Evolutionary conservation across 2,329 filamentous ascomycete species (phyloP).

Genomic region (Apiospora saccharicola): DNA sequence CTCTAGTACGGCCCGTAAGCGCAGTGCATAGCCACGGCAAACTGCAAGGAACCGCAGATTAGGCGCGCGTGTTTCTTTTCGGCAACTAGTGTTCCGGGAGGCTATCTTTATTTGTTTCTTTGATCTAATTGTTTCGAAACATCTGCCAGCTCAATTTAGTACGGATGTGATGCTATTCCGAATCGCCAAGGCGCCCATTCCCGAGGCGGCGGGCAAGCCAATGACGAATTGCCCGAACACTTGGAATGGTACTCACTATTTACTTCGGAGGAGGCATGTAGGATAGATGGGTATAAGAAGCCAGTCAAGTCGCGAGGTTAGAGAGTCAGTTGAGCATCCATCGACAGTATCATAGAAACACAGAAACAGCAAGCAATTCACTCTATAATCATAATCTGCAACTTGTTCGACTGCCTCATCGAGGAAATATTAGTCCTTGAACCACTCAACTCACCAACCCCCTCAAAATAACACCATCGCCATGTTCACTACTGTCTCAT

Average conservation of each 20-base stretch:
- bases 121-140: slow-evolving; percentile 15
- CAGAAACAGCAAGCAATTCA: neutral
- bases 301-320: neutral
- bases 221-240: neutral
- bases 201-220: neutral
- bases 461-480: neutral
- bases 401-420: neutral
- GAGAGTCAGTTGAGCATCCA: neutral
- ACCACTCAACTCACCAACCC: no score
- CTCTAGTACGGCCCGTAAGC: neutral
- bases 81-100: neutral
- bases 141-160: slow-evolving; percentile 8
- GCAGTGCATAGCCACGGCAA: slow-evolving; percentile 15
- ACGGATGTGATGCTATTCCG: slow-evolving; percentile 17
- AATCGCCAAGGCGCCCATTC: neutral
- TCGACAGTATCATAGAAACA: neutral
- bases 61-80: slow-evolving; percentile 1
- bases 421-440: neutral
- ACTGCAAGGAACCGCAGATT: neutral
- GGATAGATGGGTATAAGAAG: neutral
- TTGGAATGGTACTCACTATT: neutral
- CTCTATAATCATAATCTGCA: neutral
- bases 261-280: neutral
- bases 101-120: neutral
- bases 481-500: neutral